Conservation (phyloP, 2,329 filamentous ascomycete genomes). For the Sporothrix pseudoabietina region DNA sequence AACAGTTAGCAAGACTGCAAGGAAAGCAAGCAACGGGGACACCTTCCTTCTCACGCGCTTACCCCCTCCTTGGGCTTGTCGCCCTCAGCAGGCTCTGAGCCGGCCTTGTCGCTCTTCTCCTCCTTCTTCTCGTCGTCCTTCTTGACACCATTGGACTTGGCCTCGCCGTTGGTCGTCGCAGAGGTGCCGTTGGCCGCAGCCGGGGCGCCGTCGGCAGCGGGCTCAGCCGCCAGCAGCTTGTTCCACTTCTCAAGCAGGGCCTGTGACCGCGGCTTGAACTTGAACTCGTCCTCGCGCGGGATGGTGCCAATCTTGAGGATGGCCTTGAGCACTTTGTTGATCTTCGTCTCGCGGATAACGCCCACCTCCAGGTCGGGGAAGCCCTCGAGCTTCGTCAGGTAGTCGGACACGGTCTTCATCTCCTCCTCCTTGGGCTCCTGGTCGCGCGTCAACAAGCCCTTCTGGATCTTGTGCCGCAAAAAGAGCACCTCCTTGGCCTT, state of each 20-base stretch:
- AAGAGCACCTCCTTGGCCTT: slow-evolving; percentile 83
- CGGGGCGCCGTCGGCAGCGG: slow-evolving; percentile 38
- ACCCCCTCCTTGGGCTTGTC: slow-evolving; percentile 31
- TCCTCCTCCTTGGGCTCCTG: slow-evolving; percentile 83
- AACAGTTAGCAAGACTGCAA: not conserved
- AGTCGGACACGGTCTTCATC: slow-evolving; percentile 77
- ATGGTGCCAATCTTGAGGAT: slow-evolving; percentile 87
- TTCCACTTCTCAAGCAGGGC: slow-evolving; percentile 87
- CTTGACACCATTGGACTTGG: slow-evolving; percentile 45
- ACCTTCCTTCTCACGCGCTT: too few relatives aligned
- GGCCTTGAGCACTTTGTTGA: slow-evolving; percentile 96
- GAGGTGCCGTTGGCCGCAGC: slow-evolving; percentile 39
- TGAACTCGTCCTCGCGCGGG: slow-evolving; percentile 82
- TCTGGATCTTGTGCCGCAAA: slow-evolving; percentile 90
- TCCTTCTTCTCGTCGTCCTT: slow-evolving; percentile 43
- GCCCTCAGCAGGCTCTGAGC: slow-evolving; percentile 35
- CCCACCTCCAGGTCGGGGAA: slow-evolving; percentile 79
- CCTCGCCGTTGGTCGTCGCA: slow-evolving; percentile 42
- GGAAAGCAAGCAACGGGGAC: slow-evolving; percentile 10
- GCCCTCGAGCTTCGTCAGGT: slow-evolving; percentile 77
- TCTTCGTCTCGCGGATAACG: slow-evolving; percentile 90
- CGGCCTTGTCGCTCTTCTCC: slow-evolving; percentile 40
- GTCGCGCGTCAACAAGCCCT: slow-evolving; percentile 85
- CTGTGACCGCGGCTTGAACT: slow-evolving; percentile 83
- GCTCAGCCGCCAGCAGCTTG: slow-evolving; percentile 69